Evolutionary conservation across 805 yeast species (phyloP).

Genomic region (Candida morakotiae): DNA sequence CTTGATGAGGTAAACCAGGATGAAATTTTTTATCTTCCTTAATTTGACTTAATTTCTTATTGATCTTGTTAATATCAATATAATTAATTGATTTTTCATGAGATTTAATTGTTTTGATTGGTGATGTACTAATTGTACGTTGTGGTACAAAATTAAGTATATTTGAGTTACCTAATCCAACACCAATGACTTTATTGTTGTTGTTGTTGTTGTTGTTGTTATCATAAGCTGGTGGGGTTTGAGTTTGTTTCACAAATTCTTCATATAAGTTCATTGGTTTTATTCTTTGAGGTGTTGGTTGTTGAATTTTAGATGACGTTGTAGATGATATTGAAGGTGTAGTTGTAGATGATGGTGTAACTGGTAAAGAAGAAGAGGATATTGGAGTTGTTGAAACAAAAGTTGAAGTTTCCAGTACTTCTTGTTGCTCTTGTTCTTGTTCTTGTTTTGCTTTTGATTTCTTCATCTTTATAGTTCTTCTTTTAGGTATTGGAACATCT

Average conservation of each 20-base stretch:
- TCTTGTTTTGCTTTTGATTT: no score
- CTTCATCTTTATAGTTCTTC: constrained; percentile 37
- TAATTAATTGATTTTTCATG: constrained; percentile 11
- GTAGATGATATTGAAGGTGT: constrained; percentile 3
- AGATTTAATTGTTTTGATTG: constrained; percentile 15
- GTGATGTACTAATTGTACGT: constrained; percentile 21
- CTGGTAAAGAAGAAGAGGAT: not conserved
- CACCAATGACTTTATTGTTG: constrained; percentile 17
- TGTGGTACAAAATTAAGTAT: constrained; percentile 26
- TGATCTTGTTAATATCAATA: constrained; percentile 15
- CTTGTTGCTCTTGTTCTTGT: no score
- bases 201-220: no score
- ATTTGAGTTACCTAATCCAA: constrained; percentile 35
- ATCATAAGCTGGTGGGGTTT: constrained; percentile 18
- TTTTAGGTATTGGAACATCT: constrained; percentile 31
- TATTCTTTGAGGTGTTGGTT: constrained; percentile 8
- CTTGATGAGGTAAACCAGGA: constrained; percentile 1
- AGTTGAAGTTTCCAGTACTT: not conserved
- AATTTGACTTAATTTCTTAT: constrained; percentile 14
- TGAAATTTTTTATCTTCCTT: constrained; percentile 7
- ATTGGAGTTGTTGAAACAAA: constrained; percentile 1
- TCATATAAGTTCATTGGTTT: constrained; percentile 5
- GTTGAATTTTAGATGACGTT: constrained; percentile 5
- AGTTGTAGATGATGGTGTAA: not conserved
- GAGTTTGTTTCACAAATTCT: constrained; percentile 6